Evolutionary conservation across 495 filamentous ascomycete genomes (phyloP).

Genomic region (Pyrenula aspistea): DNA sequence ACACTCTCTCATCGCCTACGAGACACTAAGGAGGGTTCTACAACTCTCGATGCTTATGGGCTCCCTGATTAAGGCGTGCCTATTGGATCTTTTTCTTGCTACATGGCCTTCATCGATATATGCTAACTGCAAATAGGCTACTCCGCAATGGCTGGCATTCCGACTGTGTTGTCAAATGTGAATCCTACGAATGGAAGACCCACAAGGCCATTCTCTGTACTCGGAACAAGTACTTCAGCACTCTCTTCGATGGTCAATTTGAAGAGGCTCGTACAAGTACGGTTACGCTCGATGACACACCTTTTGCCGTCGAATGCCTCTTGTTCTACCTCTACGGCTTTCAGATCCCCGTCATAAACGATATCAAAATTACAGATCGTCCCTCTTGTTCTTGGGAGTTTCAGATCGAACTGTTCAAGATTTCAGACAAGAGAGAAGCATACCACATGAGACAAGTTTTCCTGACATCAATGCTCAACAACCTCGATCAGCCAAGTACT

Average conservation of each 20-base stretch:
- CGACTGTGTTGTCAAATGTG: not conserved
- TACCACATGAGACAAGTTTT: not conserved
- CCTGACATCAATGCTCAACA: not conserved
- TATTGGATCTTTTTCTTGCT: too few relatives aligned
- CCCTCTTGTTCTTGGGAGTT: not conserved
- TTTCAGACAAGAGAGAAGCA: not conserved
- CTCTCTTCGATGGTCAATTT: not conserved
- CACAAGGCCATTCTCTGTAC: not conserved
- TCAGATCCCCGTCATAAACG: not conserved
- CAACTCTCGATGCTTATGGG: too few relatives aligned
- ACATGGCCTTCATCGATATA: too few relatives aligned
- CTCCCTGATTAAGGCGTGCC: too few relatives aligned
- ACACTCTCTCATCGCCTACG: too few relatives aligned
- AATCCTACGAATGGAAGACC: not conserved
- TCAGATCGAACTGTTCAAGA: not conserved
- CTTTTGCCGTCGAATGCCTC: not conserved
- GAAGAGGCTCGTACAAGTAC: not conserved
- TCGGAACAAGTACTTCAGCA: not conserved
- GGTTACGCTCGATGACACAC: not conserved
- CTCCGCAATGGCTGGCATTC: not conserved
- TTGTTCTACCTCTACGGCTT: not conserved
- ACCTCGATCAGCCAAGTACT: not conserved
- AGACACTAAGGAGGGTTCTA: too few relatives aligned
- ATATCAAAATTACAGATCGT: not conserved
- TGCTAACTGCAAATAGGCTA: too few relatives aligned